Base-by-base conservation (phyloP, 495 filamentous ascomycete species). In the Neurospora sp. region DNA sequence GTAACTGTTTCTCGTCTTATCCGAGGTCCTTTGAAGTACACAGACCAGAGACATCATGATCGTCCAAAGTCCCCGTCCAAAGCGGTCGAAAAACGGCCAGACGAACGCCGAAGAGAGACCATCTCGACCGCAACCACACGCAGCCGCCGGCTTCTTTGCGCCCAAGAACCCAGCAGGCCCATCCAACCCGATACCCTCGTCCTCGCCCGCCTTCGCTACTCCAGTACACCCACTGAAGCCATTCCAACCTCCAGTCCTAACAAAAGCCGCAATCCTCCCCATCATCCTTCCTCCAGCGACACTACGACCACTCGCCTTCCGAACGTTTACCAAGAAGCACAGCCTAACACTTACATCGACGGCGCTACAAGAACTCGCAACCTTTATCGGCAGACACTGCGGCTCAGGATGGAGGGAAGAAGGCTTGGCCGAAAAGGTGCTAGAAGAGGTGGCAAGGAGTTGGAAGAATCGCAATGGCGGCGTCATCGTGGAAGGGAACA, bases 281-380 rank as follows among this genome's bases (percentile, higher is more conserved):
- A 94, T 99, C 72, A 81, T 95, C 41, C 91, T 99, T 39, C 94
- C 94, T 20, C 92, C 94, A 4, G 89, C 92, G 31, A 95, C 93
- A 0, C 86, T 99, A 41, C 89, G 96, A 76, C 96, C 96, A 7
- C 86, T 98, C 41, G 96, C 96, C 49, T 98, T 99, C 80, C 91
- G 96, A 46, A 95, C 93, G 0, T 96, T 99, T 76, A 99, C 96
- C 8, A 97, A 97, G 83, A 99, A 99, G 78, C 93, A 99, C 82
- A 95, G 95, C 80, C 86, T 99, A 44, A 98, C 94, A 0, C 90
- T 99, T 46, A 97, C 93, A 4, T 95, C 95, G 0, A 88, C 94
- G 10, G 93, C 96, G 0, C 86, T 99, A 1, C 89, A 94, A 80
- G 88, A 91, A 11, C 85, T 99, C 31, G 94, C 96, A 14, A 87